Evolutionary conservation across 1,284 basidiomycete species (phyloP).

Genomic region (Singerocomus rubriflavus): DNA sequence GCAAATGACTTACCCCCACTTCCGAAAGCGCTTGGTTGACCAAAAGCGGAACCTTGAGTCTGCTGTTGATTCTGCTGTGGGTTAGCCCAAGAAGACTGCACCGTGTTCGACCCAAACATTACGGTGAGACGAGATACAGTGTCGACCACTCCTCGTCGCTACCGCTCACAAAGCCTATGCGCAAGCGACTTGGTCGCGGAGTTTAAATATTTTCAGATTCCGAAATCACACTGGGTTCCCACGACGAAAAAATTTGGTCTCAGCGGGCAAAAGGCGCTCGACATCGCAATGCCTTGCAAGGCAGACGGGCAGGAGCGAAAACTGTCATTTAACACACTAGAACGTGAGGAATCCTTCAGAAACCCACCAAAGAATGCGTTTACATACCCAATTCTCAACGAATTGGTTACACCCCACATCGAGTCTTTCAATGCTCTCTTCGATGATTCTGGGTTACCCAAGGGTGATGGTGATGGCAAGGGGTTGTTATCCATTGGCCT

Average conservation of each 20-base stretch:
- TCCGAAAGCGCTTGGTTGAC: slow-evolving; percentile 49
- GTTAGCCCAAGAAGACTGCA: slow-evolving; percentile 63
- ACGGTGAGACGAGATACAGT: slow-evolving; percentile 23
- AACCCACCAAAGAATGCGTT: slow-evolving; percentile 71
- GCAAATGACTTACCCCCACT: slow-evolving; percentile 40
- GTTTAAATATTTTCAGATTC: slow-evolving; percentile 12
- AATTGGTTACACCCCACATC: slow-evolving; percentile 92
- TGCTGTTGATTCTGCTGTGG: slow-evolving; percentile 52
- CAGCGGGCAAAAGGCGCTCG: neutral
- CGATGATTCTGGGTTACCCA: slow-evolving; percentile 74
- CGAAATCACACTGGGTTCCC: slow-evolving; percentile 24
- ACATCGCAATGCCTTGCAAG: slow-evolving; percentile 36
- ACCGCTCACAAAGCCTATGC: slow-evolving; percentile 15
- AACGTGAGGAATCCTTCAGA: slow-evolving; percentile 79
- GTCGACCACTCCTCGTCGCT: slow-evolving; percentile 23
- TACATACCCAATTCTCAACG: slow-evolving; percentile 82
- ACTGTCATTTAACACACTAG: slow-evolving; percentile 82
- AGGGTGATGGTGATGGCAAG: slow-evolving; percentile 70
- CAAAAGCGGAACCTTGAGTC: slow-evolving; percentile 42
- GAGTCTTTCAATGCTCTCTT: slow-evolving; percentile 97
- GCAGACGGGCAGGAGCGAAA: slow-evolving; percentile 23
- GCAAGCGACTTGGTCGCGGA: slow-evolving; percentile 21
- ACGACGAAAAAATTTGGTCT: slow-evolving; percentile 8
- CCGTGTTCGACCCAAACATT: slow-evolving; percentile 57
- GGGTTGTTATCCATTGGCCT: slow-evolving; percentile 83